Percentiles rank a stretch among this genome's conserved stretches.
Evolutionary conservation across 2,329 filamentous ascomycete genomes (phyloP).

Genomic region (Escovopsis weberi): DNA sequence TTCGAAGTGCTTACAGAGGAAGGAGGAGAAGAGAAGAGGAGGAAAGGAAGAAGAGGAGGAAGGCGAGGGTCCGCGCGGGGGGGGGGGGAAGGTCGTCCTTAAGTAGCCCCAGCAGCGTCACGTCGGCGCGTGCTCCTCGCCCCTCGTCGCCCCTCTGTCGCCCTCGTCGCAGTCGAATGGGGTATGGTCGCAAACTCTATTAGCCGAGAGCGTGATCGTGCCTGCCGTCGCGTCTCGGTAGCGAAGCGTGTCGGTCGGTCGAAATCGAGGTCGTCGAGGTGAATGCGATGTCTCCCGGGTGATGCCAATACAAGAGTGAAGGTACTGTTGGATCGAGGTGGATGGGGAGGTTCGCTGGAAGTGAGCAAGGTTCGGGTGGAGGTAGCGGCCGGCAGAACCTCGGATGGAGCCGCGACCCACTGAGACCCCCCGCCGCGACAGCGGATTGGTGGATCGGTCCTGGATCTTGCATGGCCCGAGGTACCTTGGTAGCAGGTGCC

Average conservation of each 20-base stretch:
- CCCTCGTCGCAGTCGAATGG: too few species aligned
- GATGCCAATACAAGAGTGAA: neutral
- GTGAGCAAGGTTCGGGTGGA: neutral
- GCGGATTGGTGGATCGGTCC: too few species aligned
- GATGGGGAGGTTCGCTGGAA: neutral
- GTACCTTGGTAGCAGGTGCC: too few species aligned
- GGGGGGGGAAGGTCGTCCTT: neutral
- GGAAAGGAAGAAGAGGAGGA: neutral
- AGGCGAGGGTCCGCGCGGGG: neutral
- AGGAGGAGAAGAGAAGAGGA: neutral
- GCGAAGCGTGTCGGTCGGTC: too few species aligned
- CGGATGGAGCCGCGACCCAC: neutral
- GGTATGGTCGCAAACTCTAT: too few species aligned
- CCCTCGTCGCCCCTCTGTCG: too few species aligned
- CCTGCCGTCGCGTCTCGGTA: too few species aligned
- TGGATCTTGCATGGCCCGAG: too few species aligned
- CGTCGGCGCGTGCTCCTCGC: neutral
- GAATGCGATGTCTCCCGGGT: too few species aligned
- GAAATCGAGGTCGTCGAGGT: too few species aligned
- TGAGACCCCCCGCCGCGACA: too few species aligned
- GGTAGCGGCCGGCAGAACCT: slow-evolving; percentile 2
- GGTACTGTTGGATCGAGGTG: neutral
- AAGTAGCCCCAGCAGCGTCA: neutral
- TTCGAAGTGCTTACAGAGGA: neutral
- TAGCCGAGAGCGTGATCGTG: too few species aligned